A percentile compares a stretch with the other conserved stretches of the same genome.
Conservation (phyloP, 176 grass and related monocot species). For the Zea luxurians region DNA sequence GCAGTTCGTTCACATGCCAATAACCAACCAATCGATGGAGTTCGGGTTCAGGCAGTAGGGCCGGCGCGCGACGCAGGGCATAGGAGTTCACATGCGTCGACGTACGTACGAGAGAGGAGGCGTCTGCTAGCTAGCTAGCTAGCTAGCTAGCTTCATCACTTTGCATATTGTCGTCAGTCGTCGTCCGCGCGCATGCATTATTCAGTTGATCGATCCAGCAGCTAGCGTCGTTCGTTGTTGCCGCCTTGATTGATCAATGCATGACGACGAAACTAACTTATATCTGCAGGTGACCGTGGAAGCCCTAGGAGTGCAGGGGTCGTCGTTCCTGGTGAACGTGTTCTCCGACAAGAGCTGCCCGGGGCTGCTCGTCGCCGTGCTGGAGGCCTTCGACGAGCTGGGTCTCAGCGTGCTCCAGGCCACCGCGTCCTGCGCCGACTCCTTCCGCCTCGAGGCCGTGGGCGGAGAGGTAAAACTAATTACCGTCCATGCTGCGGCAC, state of each 20-base stretch:
- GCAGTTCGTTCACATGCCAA: constrained; percentile 22
- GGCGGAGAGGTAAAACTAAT: constrained; percentile 47
- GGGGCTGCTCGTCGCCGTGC: constrained; percentile 75
- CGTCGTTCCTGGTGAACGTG: constrained; percentile 83
- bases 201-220: too few species aligned
- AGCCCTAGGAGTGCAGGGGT: constrained; percentile 54
- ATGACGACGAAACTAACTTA: too few species aligned
- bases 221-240: too few species aligned
- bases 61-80: not conserved
- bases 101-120: too few species aligned
- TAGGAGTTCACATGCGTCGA: constrained; percentile 9
- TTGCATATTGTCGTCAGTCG: too few species aligned
- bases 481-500: too few species aligned
- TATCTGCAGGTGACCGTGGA: constrained; percentile 71
- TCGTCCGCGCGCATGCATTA: too few species aligned
- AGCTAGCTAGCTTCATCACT: too few species aligned
- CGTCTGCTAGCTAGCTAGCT: too few species aligned
- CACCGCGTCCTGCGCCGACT: constrained; percentile 71
- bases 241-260: not conserved
- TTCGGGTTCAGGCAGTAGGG: not conserved
- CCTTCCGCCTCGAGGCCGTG: constrained; percentile 68
- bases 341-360: constrained; percentile 72
- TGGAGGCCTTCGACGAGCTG: constrained; percentile 81
- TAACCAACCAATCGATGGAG: not conserved
- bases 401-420: constrained; percentile 84